phyloP scores from a whole-genome alignment of 2,329 filamentous ascomycete genomes.

The Ceratocystis colombiana region DNA sequence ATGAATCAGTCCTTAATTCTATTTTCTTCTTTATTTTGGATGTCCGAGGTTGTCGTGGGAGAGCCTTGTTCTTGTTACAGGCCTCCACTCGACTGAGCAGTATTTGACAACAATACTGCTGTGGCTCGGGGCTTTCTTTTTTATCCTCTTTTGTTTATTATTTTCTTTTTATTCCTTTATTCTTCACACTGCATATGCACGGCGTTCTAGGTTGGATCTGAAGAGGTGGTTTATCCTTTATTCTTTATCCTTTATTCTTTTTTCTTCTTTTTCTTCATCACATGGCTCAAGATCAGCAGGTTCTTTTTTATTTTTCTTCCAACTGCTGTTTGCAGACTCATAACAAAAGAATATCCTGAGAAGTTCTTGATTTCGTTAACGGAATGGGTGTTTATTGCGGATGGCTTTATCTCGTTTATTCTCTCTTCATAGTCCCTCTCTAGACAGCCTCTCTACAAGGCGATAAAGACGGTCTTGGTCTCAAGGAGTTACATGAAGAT shows the following conservation, averaged over 20 bases:
- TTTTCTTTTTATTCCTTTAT: slow-evolving; percentile 26
- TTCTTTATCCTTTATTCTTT: too few species aligned
- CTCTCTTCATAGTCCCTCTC: too few species aligned
- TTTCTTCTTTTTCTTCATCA: not conserved
- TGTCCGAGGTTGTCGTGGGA: slow-evolving; percentile 11
- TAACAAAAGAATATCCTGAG: not conserved
- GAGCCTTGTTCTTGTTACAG: slow-evolving; percentile 14
- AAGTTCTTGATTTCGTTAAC: not conserved
- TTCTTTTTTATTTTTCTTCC: not conserved
- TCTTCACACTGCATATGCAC: slow-evolving; percentile 22
- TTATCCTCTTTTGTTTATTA: slow-evolving; percentile 8
- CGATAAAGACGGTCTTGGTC: too few species aligned
- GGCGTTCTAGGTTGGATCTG: slow-evolving; percentile 18
- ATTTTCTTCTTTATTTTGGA: slow-evolving; percentile 9
- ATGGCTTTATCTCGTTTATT: too few species aligned
- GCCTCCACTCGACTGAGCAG: not conserved
- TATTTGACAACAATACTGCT: too few species aligned
- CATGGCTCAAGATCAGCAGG: not conserved
- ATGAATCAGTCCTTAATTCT: slow-evolving; percentile 16
- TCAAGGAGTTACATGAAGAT: too few species aligned
- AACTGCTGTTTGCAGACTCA: not conserved
- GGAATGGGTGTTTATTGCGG: not conserved
- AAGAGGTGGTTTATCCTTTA: not conserved
- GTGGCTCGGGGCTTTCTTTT: slow-evolving; percentile 4
- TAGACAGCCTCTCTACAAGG: too few species aligned